Evolutionary conservation across 257 asterid genomes (phyloP), one percentile per base, ranked within the genome.

Genomic region (Eustoma russellianum): DNA sequence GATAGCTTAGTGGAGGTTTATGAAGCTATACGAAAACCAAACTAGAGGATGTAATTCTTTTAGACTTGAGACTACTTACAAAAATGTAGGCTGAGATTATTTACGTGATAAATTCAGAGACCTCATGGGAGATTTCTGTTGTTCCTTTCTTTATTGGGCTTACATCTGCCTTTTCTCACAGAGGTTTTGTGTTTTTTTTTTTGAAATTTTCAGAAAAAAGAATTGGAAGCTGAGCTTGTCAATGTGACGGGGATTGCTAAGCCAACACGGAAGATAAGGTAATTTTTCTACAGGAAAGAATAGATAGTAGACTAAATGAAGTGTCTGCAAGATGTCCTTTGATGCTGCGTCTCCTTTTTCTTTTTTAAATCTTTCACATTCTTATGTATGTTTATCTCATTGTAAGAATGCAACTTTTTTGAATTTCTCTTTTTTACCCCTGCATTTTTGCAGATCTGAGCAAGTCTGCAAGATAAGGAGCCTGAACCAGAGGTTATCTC

Each of bases 381-480:
- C 14, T 14, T 10, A 17, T 34, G 17, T 17, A 10, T 17, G 48
- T 7, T 15, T 28, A 33, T 19, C 13, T 38, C 50, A 40, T 16
- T 14, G 18, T 2, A 33, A 9, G 10, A 19, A 11, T n/a, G 48
- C 48, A 38, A n/a, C 10, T 17, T 44, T 33, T 33, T 14, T 18
- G 49, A 13, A 14, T 15, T 3, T 33, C 18, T 13, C 16, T 14
- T 53, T 33, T 63, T 24, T 17, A 60, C 57, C n/a, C 57, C 59
- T 45, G 15, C 48, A 24, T 57, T 52, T 58, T 33, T 66, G n/a
- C 68, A 92, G 99, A 76, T 85, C 99, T 58, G 97, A 92, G 83
- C 99, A 92, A n/a, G n/a, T n/a, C n/a, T n/a, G n/a, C n/a, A 92
- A 76, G 99, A 92, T 87, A 92, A 85, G 68, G 97, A 88, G 74